Conservation (phyloP, 139 green algal species). For the Auxenochlorella pyrenoidosa region DNA sequence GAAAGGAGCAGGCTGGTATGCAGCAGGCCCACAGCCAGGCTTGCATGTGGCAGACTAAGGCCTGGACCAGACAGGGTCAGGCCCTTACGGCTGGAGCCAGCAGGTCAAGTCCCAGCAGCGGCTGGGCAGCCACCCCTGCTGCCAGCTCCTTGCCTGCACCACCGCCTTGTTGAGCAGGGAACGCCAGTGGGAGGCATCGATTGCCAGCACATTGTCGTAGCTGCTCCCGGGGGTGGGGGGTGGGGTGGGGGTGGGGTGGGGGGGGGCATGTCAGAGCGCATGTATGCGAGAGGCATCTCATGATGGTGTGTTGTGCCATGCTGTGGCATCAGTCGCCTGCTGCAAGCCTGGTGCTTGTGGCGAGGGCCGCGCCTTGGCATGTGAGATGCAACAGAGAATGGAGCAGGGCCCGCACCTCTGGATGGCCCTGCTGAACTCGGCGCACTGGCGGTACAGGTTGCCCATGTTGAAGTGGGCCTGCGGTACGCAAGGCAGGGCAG, state of each 20-base stretch:
- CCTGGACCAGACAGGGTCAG: too few relatives aligned
- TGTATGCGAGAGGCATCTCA: too few relatives aligned
- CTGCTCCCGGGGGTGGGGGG: not conserved
- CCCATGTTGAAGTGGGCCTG: slow-evolving; percentile 73
- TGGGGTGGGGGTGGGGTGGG: not conserved
- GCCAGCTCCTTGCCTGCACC: slow-evolving; percentile 22
- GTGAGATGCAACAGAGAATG: too few relatives aligned
- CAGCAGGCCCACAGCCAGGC: too few relatives aligned
- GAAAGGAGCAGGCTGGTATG: not conserved
- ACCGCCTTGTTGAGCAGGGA: slow-evolving; percentile 74
- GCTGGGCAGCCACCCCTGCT: too few relatives aligned
- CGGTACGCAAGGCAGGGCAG: not conserved
- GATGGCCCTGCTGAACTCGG: slow-evolving; percentile 59
- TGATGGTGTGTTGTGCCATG: not conserved
- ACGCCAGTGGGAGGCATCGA: slow-evolving; percentile 61
- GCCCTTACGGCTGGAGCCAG: too few relatives aligned
- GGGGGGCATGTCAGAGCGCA: not conserved
- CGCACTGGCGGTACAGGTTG: slow-evolving; percentile 62
- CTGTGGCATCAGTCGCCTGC: not conserved
- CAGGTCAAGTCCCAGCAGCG: too few relatives aligned
- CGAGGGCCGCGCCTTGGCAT: too few relatives aligned
- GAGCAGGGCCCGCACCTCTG: slow-evolving; percentile 2
- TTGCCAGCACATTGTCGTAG: slow-evolving; percentile 63
- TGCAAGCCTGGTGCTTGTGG: too few relatives aligned
- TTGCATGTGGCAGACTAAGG: not conserved